Conservation (phyloP, 106 monocot species). For the Allium cepa region DNA sequence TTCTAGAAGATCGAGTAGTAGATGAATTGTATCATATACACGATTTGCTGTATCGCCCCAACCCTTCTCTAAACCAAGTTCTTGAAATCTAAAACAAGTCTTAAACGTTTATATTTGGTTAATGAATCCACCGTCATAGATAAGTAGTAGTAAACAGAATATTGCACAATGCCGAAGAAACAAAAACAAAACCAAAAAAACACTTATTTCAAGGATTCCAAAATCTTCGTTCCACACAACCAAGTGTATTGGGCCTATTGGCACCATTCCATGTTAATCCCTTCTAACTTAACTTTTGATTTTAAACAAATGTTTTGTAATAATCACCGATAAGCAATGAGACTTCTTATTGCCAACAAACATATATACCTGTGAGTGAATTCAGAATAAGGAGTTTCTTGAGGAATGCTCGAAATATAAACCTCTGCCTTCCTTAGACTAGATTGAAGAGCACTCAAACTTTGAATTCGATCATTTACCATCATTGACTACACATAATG, state of each 20-base stretch:
- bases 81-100: conserved; percentile 70
- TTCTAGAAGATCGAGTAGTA: conserved; percentile 57
- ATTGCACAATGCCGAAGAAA: too few relatives aligned
- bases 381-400: conserved; percentile 57
- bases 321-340: too few relatives aligned
- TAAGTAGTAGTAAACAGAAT: too few relatives aligned
- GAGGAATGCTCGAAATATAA: conserved; percentile 35
- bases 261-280: too few relatives aligned
- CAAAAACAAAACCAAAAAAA: too few relatives aligned
- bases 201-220: too few relatives aligned
- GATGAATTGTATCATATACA: conserved; percentile 51
- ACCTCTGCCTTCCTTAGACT: conserved; percentile 64
- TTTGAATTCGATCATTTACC: conserved; percentile 66
- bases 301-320: too few relatives aligned
- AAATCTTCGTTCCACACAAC: too few relatives aligned
- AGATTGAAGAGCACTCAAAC: conserved; percentile 44
- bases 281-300: too few relatives aligned
- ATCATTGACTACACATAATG: conserved; percentile 42
- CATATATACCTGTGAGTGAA: conserved; percentile 39
- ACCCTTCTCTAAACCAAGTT: conserved; percentile 76
- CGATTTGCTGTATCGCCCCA: conserved; percentile 82
- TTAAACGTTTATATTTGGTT: not conserved
- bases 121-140: too few relatives aligned
- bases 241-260: too few relatives aligned
- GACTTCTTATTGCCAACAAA: too few relatives aligned